phyloP scores from a whole-genome alignment of 1,139 yeast species.

The Suzukiozyma palmioleophila region DNA sequence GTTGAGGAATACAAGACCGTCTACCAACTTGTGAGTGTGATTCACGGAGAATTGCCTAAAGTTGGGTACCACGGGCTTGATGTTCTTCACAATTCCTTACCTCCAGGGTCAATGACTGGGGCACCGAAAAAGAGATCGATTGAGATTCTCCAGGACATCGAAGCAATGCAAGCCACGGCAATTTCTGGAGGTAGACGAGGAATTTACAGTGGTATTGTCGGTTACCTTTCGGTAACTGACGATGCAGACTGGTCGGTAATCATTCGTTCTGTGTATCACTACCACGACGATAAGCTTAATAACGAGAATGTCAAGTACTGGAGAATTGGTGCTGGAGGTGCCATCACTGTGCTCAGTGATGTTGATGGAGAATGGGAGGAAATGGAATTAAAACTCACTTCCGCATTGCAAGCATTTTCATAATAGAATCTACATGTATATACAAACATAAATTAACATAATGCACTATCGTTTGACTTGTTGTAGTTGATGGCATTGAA shows the following conservation, averaged over 20 bases:
- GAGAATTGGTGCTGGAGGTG: constrained; percentile 98
- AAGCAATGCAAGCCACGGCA: constrained; percentile 38
- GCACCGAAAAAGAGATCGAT: constrained; percentile 96
- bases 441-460: background rate
- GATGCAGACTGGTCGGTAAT: constrained; percentile 96
- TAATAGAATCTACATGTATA: background rate
- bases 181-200: constrained; percentile 60
- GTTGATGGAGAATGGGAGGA: constrained; percentile 88
- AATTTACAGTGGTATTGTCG: constrained; percentile 89
- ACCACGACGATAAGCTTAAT: constrained; percentile 45
- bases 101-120: constrained; percentile 99
- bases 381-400: constrained; percentile 73
- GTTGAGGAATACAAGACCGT: constrained; percentile 93
- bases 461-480: too few species aligned
- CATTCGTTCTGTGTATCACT: constrained; percentile 77
- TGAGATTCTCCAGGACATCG: constrained; percentile 63
- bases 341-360: constrained; percentile 85
- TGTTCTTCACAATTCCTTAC: constrained; percentile 70
- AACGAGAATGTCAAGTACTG: constrained; percentile 37
- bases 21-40: constrained; percentile 86
- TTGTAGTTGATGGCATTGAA: background rate
- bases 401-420: constrained; percentile 67
- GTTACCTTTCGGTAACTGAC: constrained; percentile 89
- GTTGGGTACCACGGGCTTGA: constrained; percentile 66
- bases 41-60: constrained; percentile 54